Base-by-base conservation (phyloP, 345 rosid species). In the Clarkia xantiana region DNA sequence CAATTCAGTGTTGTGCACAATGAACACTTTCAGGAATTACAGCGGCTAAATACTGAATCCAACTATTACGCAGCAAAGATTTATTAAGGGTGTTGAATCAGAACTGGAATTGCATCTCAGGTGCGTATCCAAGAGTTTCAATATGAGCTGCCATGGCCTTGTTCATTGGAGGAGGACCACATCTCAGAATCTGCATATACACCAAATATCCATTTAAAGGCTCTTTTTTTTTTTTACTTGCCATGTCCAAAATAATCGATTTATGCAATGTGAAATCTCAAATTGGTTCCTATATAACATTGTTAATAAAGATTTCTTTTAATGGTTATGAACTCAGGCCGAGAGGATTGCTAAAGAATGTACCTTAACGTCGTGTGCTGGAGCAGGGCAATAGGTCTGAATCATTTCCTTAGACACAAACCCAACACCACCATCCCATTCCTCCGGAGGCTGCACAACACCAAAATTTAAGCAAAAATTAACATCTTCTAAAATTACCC, bases 111-210 rank as follows among this genome's bases (percentile, higher is more conserved):
- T 67, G 86, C 96, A 87, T 93, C 55, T 80, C 95, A 16, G 87
- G 57, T 9, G 79, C 10, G 57, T 91, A 93, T 14, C 67, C 94
- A 18, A 93, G 77, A 56, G 74, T 79, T 0, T 93, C 96, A 42
- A 93, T 80, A 66, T 87, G 87, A 41, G 67, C 84, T 16, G 80
- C 87, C 93, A 86, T 84, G 72, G 96, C 98, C 68, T 78, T 86
- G 89, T 91, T 91, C 98, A 84, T 91, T 0, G 94, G 96, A 17
- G 98, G 94, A 1, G 96, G 94, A 13, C 98, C 98, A 16, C 96
- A 86, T 68, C 93, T 81, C 59, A 91, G 71, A 52, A 91, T 64
- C 98, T 91, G 72, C 57, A 69, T 13, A 54, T 10, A 23, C 38
- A 9, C 13, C 9, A 9, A 2, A 10, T 19, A 22, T 12, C 12